phyloP scores from a whole-genome alignment of 163 green algal genomes.

The Coccomyxa subellipsoidea region DNA sequence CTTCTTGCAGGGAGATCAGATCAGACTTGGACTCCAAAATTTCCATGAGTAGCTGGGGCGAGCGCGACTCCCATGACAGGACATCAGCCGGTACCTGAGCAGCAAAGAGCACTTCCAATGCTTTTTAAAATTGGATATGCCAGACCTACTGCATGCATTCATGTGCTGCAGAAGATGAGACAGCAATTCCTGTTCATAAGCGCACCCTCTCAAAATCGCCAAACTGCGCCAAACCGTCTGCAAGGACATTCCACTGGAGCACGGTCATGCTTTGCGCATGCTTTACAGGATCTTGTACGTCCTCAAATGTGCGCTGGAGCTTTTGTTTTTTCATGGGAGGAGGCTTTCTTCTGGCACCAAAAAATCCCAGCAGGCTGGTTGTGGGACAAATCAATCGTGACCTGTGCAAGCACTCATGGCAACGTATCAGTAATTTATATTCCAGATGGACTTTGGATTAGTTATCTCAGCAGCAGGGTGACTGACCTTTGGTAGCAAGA shows the following conservation, averaged over 20 bases:
- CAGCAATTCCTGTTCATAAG: no score
- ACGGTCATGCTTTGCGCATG: conserved; percentile 20
- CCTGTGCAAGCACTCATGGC: neutral
- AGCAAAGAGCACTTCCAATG: no score
- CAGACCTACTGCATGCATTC: no score
- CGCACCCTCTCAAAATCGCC: conserved; percentile 65
- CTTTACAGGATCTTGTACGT: neutral
- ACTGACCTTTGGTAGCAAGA: neutral
- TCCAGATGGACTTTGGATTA: no score
- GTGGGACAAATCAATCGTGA: neutral
- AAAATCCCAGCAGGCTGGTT: neutral
- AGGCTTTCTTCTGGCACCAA: neutral
- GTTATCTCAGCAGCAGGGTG: no score
- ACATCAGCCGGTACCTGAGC: conserved; percentile 35
- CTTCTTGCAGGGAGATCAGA: conserved; percentile 73
- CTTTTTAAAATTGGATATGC: no score
- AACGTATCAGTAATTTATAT: no score
- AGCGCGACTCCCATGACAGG: conserved; percentile 54
- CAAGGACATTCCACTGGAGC: conserved; percentile 70
- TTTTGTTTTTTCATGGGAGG: neutral
- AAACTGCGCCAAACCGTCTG: conserved; percentile 72
- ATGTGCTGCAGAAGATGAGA: no score
- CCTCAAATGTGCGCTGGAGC: neutral
- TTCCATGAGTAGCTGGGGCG: conserved; percentile 55
- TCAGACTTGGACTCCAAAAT: conserved; percentile 56